These are phyloP conservation scores for Thozetella sp. DNA, from an alignment of 495 filamentous ascomycete species.

Conservation along the genomic window DNA sequence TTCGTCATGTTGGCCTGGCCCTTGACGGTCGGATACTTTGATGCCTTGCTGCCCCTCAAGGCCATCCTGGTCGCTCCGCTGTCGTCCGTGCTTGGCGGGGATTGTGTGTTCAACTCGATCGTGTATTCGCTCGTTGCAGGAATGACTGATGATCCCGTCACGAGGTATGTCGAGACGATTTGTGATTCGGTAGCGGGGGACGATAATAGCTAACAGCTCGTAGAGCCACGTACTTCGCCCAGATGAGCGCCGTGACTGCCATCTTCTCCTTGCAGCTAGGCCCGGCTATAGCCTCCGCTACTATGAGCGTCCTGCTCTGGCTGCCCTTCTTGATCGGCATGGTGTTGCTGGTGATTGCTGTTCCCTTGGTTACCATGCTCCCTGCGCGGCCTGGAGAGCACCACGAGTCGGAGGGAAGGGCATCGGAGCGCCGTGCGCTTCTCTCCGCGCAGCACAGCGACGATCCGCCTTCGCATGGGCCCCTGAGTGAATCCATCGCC, in stretches of 20 bases:
- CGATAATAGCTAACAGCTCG: background rate
- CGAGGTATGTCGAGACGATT: conserved; percentile 23
- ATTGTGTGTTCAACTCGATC: conserved; percentile 49
- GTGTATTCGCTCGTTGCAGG: conserved; percentile 40
- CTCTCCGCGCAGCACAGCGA: conserved; percentile 8
- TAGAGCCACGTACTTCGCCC: conserved; percentile 46
- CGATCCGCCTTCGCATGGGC: background rate
- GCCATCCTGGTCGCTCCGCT: conserved; percentile 34
- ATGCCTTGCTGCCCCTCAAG: conserved; percentile 30
- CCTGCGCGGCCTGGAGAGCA: background rate
- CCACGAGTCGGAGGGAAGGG: background rate
- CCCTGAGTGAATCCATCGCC: conserved; percentile 20
- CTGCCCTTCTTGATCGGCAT: conserved; percentile 42
- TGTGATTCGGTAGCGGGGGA: background rate
- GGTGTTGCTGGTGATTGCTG: conserved; percentile 30
- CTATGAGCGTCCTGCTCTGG: conserved; percentile 36
- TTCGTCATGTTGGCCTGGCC: conserved; percentile 40
- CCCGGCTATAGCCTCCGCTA: conserved; percentile 39
- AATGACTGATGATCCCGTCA: conserved; percentile 34
- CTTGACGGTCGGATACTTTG: conserved; percentile 38
- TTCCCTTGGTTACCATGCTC: conserved; percentile 28
- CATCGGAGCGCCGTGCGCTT: conserved; percentile 2
- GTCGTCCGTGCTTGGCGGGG: conserved; percentile 41
- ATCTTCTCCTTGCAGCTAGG: conserved; percentile 38
- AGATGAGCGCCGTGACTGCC: conserved; percentile 39